These are phyloP conservation scores for Hevea brasiliensis DNA, from an alignment of 345 rosid genomes.

Conservation along the genomic window DNA sequence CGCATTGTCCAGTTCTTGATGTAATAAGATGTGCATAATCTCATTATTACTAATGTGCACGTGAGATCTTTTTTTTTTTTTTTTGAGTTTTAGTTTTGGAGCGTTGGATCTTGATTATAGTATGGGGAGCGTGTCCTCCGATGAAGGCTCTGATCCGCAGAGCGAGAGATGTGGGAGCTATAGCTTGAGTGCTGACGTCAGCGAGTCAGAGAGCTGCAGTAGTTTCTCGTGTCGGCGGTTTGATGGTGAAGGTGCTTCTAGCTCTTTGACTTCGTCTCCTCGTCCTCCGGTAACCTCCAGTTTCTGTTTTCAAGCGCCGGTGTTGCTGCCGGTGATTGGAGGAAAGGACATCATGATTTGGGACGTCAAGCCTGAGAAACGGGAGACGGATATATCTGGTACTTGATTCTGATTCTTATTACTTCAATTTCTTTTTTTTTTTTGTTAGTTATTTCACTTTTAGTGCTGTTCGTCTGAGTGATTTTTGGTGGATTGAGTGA, in stretches of 20 bases:
- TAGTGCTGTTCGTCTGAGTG: neutral
- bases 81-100: too few species aligned
- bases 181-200: slow-evolving; percentile 91
- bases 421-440: neutral
- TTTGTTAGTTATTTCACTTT: neutral
- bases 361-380: slow-evolving; percentile 62
- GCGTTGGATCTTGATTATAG: slow-evolving; percentile 2
- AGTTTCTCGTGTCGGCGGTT: slow-evolving; percentile 73
- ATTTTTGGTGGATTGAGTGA: neutral
- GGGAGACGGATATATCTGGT: slow-evolving; percentile 72
- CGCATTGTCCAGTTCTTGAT: neutral
- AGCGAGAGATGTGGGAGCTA: slow-evolving; percentile 90
- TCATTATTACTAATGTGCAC: neutral
- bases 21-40: neutral
- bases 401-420: neutral
- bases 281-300: slow-evolving; percentile 29
- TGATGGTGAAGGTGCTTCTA: slow-evolving; percentile 60
- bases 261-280: slow-evolving; percentile 69
- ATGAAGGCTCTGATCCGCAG: slow-evolving; percentile 56
- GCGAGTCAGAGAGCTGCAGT: slow-evolving; percentile 91
- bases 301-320: slow-evolving; percentile 53
- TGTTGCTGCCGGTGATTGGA: slow-evolving; percentile 60
- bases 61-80: neutral
- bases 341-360: slow-evolving; percentile 59
- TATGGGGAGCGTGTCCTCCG: slow-evolving; percentile 69